These are phyloP conservation scores for Magnaporthiopsis incrustans DNA, from an alignment of 2,329 filamentous ascomycete species.

Conservation along the genomic window DNA sequence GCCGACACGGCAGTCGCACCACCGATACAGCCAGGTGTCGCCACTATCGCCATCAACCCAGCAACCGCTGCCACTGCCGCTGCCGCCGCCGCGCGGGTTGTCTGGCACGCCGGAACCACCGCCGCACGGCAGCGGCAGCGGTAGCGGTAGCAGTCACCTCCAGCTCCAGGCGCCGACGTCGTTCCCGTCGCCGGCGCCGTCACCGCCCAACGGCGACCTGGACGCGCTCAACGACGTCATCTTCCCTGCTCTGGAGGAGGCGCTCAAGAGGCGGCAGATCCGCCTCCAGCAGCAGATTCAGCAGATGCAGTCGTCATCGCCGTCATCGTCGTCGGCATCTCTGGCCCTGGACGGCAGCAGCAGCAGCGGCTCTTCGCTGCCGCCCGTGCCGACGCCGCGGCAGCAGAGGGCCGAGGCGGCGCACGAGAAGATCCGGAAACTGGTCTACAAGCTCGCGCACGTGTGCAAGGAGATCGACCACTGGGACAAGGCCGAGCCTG, in stretches of 20 bases:
- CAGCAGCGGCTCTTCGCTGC: conserved; percentile 18
- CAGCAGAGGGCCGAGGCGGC: conserved; percentile 62
- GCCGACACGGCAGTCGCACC: conserved; percentile 10
- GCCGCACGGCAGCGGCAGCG: not conserved
- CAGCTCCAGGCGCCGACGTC: conserved; percentile 25
- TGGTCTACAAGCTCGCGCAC: conserved; percentile 75
- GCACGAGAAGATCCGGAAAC: conserved; percentile 73
- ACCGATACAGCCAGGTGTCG: conserved; percentile 10
- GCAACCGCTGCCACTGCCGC: conserved; percentile 13
- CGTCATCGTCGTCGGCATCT: conserved; percentile 18
- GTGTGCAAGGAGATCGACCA: conserved; percentile 87
- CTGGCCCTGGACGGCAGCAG: not conserved
- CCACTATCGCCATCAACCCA: conserved; percentile 14
- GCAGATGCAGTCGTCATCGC: conserved; percentile 16
- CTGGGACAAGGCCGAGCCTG: conserved; percentile 75
- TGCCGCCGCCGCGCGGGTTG: conserved; percentile 17
- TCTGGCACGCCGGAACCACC: conserved; percentile 4
- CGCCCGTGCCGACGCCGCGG: conserved; percentile 45
- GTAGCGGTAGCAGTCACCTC: not conserved
- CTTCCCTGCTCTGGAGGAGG: conserved; percentile 84
- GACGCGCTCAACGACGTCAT: conserved; percentile 88
- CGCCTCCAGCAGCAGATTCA: conserved; percentile 47
- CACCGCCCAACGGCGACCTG: conserved; percentile 59
- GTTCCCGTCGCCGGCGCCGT: conserved; percentile 49
- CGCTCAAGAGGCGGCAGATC: conserved; percentile 70